These are phyloP conservation scores for Lasiosphaeria miniovina DNA, from an alignment of 495 filamentous ascomycete species.

Conservation along the genomic window DNA sequence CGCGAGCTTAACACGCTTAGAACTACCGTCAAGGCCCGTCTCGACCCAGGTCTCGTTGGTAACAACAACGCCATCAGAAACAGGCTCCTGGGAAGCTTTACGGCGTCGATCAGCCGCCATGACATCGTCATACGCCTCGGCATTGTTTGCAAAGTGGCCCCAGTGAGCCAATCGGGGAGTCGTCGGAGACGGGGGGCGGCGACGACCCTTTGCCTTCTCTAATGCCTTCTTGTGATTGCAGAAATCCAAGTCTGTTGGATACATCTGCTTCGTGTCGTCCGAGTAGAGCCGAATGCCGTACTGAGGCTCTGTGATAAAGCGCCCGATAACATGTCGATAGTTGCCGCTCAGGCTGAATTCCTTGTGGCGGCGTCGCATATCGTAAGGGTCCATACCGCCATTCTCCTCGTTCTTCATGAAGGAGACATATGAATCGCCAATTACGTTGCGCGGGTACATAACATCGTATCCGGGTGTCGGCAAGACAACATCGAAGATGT, in stretches of 20 bases:
- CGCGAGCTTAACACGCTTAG: constrained; percentile 43
- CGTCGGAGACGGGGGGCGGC: not conserved
- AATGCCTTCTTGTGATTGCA: constrained; percentile 28
- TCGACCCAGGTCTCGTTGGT: constrained; percentile 33
- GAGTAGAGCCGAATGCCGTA: constrained; percentile 68
- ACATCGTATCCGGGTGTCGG: constrained; percentile 92
- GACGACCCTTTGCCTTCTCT: constrained; percentile 7
- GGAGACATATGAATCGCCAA: constrained; percentile 71
- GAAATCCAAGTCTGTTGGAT: constrained; percentile 66
- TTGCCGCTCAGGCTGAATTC: constrained; percentile 86
- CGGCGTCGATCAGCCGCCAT: constrained; percentile 26
- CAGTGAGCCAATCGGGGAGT: constrained; percentile 14
- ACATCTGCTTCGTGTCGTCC: constrained; percentile 74
- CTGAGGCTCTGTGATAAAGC: constrained; percentile 51
- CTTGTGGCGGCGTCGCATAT: constrained; percentile 82
- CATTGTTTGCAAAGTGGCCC: constrained; percentile 24
- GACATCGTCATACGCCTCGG: constrained; percentile 20
- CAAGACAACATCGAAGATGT: constrained; percentile 87
- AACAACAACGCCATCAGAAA: constrained; percentile 1
- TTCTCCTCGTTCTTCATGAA: constrained; percentile 81
- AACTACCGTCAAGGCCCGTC: constrained; percentile 26
- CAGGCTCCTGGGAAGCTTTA: constrained; percentile 27
- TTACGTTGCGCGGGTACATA: constrained; percentile 77
- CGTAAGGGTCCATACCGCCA: constrained; percentile 72
- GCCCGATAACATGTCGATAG: constrained; percentile 81